Evolutionary conservation across 2,329 filamentous ascomycete genomes (phyloP), one percentile per base, ranked within the genome.

Genomic region (Calonectria montana): DNA sequence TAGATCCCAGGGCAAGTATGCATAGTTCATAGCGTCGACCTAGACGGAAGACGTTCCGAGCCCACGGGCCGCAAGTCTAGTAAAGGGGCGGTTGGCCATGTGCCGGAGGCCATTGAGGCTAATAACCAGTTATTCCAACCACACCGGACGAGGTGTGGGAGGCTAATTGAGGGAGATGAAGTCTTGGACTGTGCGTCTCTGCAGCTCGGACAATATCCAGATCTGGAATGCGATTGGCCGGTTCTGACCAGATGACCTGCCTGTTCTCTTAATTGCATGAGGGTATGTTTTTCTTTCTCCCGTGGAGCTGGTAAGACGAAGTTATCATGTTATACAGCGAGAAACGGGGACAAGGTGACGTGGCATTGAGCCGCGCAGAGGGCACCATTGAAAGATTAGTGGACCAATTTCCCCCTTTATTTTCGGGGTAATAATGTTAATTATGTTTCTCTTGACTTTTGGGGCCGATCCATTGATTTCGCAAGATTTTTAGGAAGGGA

Each of bases 241-340:
- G 23, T 15, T 10, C 2, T 21, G 21, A 8, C 21, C 53, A 23
- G 31, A 59, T 59, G 53, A 59, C 53, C 31, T 59, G 5, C 53
- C 13, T 39, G 13, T 39, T 59, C 53, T 59, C 53, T 59, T 59
- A 59, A 59, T 59, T 59, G 53, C 53, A 59, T 59, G 53, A 39
- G 31, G 15, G 7, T 39, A 23, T 25, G 31, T 18, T 39, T 37
- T 59, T 23, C 25, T n/a, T 31, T n/a, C n/a, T n/a, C n/a, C n/a
- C 31, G 37, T 23, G 31, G 23, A 39, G 21, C 21, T 59, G 12
- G 35, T 59, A 39, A 59, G 31, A 59, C 23, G 53, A 39, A 39
- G 7, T 25, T 39, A 25, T 59, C 13, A 35, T 59, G 53, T 16
- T 27, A 37, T 39, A 59, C 35, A 35, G 16, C 13, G 3, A 37